Evolutionary conservation across 306 rosid genomes (phyloP).

Genomic region (Lupinus albus): DNA sequence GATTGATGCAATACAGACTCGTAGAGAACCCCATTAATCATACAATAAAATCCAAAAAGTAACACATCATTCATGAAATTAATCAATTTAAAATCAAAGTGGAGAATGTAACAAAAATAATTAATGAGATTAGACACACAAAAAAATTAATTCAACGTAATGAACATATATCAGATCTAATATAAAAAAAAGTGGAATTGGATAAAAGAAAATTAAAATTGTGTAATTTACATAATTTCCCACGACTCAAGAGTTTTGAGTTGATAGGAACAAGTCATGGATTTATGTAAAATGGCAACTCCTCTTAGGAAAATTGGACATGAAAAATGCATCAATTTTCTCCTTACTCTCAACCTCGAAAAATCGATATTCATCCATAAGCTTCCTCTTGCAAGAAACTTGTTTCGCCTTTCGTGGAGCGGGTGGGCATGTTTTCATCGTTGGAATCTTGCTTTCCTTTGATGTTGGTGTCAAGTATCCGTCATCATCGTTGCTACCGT

Average conservation of each 20-base stretch:
- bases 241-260: neutral
- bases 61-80: neutral
- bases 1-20: no score
- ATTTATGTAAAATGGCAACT: constrained; percentile 35
- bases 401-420: constrained; percentile 31
- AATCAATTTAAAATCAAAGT: no score
- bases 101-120: no score
- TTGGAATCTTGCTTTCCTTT: constrained; percentile 34
- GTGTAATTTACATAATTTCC: neutral
- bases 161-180: constrained; percentile 2
- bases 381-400: constrained; percentile 30
- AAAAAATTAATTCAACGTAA: neutral
- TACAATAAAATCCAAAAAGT: no score
- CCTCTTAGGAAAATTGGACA: constrained; percentile 24
- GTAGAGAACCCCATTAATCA: no score
- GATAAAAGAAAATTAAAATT: neutral
- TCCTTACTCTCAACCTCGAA: constrained; percentile 24
- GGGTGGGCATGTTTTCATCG: constrained; percentile 26
- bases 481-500: neutral
- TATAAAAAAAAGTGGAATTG: neutral
- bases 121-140: no score
- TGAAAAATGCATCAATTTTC: constrained; percentile 33
- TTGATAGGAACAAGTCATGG: neutral
- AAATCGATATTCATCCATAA: constrained; percentile 27
- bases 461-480: constrained; percentile 28